A percentile compares a stretch with the other conserved stretches of the same genome.
Conservation (phyloP, 768 basidiomycete genomes). For the Tricholoma hemisulphureum region DNA sequence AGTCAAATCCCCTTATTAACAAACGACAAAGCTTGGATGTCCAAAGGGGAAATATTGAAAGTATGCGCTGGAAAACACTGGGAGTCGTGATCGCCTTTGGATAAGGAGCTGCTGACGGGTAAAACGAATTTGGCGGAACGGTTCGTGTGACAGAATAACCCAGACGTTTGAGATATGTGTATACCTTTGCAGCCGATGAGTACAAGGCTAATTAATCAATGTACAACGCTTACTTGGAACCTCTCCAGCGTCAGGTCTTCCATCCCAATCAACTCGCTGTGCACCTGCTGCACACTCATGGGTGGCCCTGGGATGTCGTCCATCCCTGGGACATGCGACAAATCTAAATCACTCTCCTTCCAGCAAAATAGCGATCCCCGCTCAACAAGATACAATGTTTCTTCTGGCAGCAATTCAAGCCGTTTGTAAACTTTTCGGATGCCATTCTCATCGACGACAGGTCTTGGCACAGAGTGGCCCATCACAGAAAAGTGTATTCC, state of each 20-base stretch:
- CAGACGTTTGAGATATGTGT: slow-evolving; percentile 85
- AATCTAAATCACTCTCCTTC: slow-evolving; percentile 44
- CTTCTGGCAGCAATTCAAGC: slow-evolving; percentile 90
- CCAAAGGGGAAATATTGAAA: slow-evolving; percentile 32
- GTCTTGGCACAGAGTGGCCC: slow-evolving; percentile 73
- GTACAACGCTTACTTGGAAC: slow-evolving; percentile 65
- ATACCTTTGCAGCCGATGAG: slow-evolving; percentile 56
- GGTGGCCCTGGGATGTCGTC: slow-evolving; percentile 58
- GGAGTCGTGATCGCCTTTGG: slow-evolving; percentile 12
- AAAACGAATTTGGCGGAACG: slow-evolving; percentile 22
- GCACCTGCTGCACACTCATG: slow-evolving; percentile 92
- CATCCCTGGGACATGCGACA: slow-evolving; percentile 29
- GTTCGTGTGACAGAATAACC: slow-evolving; percentile 89
- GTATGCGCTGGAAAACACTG: slow-evolving; percentile 36
- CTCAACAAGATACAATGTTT: slow-evolving; percentile 91
- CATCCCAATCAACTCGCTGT: slow-evolving; percentile 76
- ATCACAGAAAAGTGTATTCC: slow-evolving; percentile 83
- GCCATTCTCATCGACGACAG: slow-evolving; percentile 31
- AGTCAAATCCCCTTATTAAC: slow-evolving; percentile 42
- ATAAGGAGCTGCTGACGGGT: slow-evolving; percentile 42
- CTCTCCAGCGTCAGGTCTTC: slow-evolving; percentile 78
- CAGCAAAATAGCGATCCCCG: slow-evolving; percentile 86
- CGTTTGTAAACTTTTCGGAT: slow-evolving; percentile 53
- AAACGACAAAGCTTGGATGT: slow-evolving; percentile 30
- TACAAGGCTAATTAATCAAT: neutral